Percentiles rank a stretch among this genome's conserved stretches.
Conservation (phyloP, 305 asterid genomes). For the Euphrasia arctica region DNA sequence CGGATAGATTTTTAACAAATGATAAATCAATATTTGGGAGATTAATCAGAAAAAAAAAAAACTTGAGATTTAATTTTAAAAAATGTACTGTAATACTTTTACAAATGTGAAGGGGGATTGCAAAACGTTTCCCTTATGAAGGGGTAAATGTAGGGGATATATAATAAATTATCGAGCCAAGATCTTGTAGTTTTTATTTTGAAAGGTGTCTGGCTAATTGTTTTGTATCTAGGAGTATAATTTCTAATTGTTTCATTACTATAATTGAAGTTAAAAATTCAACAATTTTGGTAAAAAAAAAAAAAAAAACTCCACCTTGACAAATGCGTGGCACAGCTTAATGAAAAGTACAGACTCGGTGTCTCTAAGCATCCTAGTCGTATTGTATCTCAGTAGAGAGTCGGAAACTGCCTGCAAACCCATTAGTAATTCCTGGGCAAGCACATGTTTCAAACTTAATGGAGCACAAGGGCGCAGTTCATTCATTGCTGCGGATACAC, state of each 20-base stretch:
- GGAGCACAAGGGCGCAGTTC: slow-evolving; percentile 85
- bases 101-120: too few species aligned
- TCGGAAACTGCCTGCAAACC: slow-evolving; percentile 41
- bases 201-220: too few species aligned
- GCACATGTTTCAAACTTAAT: slow-evolving; percentile 52
- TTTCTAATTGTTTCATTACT: background rate
- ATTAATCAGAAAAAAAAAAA: background rate
- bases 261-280: background rate
- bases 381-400: slow-evolving; percentile 52
- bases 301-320: slow-evolving; percentile 42
- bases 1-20: background rate
- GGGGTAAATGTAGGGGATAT: too few species aligned
- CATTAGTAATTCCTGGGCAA: slow-evolving; percentile 38
- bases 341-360: slow-evolving; percentile 64
- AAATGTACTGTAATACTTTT: background rate
- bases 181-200: too few species aligned
- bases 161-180: too few species aligned
- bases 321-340: slow-evolving; percentile 66
- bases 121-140: too few species aligned
- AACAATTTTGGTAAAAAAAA: slow-evolving; percentile 8
- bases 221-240: background rate
- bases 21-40: background rate
- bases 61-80: background rate
- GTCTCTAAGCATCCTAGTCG: slow-evolving; percentile 39
- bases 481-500: slow-evolving; percentile 83